Evolutionary conservation across 2,329 filamentous ascomycete species (phyloP), one percentile per base, ranked within the genome.

Genomic region (Exophiala mesophila): DNA sequence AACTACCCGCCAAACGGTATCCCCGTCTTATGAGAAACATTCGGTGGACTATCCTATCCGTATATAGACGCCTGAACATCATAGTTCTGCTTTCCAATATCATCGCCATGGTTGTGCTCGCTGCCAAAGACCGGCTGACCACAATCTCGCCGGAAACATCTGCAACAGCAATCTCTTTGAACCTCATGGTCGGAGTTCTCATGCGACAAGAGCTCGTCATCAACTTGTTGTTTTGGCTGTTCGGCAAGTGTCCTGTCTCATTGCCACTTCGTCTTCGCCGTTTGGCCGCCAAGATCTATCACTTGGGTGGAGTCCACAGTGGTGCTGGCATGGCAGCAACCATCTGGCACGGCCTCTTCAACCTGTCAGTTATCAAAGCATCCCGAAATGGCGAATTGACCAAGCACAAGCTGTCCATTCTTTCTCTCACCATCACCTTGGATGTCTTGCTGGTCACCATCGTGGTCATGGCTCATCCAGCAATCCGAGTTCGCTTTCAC

Each of bases 401-500:
- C 2, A 34, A 46, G 48, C 47, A 61, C 37, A 52, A 54, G 33
- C 48, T 56, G 50, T 54, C 67, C n/a, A 69, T 76, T 19, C 58
- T 73, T 20, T 66, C 72, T 9, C 60, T 84, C 18, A 73, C 77
- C 9, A 82, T 76, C 56, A 57, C 80, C 29, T 70, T 85, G 29
- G 67, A 77, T 32, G 59, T 66, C 2, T 67, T 86, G 37, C 69
- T 85, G 52, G 55, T 76, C 41, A 56, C 67, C 28, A 82, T 88
- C 56, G 69, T 84, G 37, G 63, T 68, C 34, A 75, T 79, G 38
- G 80, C 85, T 2, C 74, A 82, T 59, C 84, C 85, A 3, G 59
- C 62, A 7, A 70, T 88, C 52, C 78, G 85, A 16, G 68, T 71
- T 52, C 73, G 69, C 34, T 69, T 73, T 49, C 84, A 88, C 65